These are phyloP conservation scores for Sistotremastrum niveocremeum DNA, from an alignment of 768 basidiomycete genomes.

Conservation along the genomic window DNA sequence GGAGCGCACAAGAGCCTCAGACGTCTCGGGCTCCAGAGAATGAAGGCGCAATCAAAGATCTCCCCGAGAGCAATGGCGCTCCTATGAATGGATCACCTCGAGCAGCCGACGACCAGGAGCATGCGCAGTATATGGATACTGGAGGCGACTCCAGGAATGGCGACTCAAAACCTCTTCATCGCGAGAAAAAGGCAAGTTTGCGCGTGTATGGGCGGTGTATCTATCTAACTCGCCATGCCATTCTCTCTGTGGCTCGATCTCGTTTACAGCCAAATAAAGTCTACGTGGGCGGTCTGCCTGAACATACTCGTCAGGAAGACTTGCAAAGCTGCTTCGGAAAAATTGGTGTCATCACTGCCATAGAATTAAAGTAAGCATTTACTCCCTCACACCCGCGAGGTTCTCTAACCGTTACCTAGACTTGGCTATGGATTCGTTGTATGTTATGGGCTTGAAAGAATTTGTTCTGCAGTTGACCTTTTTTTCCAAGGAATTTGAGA, in stretches of 20 bases:
- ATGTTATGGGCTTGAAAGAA: conserved; percentile 19
- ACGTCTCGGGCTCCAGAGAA: no score
- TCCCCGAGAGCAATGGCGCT: no score
- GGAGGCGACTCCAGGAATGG: no score
- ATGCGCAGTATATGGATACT: no score
- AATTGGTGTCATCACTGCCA: conserved; percentile 58
- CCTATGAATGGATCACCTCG: no score
- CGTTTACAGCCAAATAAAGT: conserved; percentile 84
- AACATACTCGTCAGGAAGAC: conserved; percentile 77
- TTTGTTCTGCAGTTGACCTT: neutral
- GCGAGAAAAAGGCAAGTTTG: no score
- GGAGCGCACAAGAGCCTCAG: no score
- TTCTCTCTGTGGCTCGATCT: conserved; percentile 16
- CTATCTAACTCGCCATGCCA: no score
- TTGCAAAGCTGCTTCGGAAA: conserved; percentile 78
- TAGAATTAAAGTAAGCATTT: conserved; percentile 70
- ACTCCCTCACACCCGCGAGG: neutral
- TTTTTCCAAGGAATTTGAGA: conserved; percentile 62
- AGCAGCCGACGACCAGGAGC: no score
- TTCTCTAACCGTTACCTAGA: conserved; percentile 24
- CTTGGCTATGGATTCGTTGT: conserved; percentile 87
- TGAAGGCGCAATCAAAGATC: no score
- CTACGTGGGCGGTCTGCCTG: conserved; percentile 82
- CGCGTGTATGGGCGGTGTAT: no score
- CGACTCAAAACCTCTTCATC: no score